phyloP scores from a whole-genome alignment of 163 green algal species.

The Chlamydomonas reinhardtii region DNA sequence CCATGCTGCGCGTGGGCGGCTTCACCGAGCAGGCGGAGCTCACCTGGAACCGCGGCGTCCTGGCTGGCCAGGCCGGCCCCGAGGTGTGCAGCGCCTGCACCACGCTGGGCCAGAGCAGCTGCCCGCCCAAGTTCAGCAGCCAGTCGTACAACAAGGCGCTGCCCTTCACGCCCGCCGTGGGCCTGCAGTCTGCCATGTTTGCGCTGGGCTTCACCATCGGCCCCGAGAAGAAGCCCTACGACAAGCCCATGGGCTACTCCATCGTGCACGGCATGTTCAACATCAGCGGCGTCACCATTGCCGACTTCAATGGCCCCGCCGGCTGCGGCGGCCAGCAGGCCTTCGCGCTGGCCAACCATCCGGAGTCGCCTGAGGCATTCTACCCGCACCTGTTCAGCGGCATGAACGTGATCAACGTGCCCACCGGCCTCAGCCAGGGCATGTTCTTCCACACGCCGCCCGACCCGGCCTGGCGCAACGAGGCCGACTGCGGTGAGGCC shows the following conservation, averaged over 20 bases:
- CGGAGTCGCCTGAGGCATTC: conserved; percentile 58
- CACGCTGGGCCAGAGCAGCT: conserved; percentile 26
- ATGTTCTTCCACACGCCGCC: conserved; percentile 51
- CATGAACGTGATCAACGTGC: conserved; percentile 54
- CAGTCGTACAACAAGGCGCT: conserved; percentile 56
- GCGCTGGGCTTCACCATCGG: conserved; percentile 57
- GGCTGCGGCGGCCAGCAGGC: conserved; percentile 40
- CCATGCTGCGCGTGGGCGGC: conserved; percentile 50
- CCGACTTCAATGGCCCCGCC: conserved; percentile 53
- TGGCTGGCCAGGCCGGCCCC: conserved; percentile 38
- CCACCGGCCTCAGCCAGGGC: conserved; percentile 15
- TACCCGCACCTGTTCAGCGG: conserved; percentile 63
- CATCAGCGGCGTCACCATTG: conserved; percentile 50
- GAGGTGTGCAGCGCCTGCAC: conserved; percentile 47
- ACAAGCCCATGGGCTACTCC: conserved; percentile 60
- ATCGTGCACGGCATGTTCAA: conserved; percentile 44
- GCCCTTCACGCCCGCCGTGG: conserved; percentile 47
- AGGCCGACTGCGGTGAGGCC: conserved; percentile 58
- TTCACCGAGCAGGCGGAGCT: background rate
- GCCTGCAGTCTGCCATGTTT: conserved; percentile 56
- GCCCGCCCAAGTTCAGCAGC: conserved; percentile 50
- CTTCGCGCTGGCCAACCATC: conserved; percentile 62
- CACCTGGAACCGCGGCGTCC: conserved; percentile 21
- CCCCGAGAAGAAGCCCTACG: conserved; percentile 71
- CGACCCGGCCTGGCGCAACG: conserved; percentile 63